Base-by-base conservation (phyloP, 768 basidiomycete genomes). In the Piloderma croceum region DNA sequence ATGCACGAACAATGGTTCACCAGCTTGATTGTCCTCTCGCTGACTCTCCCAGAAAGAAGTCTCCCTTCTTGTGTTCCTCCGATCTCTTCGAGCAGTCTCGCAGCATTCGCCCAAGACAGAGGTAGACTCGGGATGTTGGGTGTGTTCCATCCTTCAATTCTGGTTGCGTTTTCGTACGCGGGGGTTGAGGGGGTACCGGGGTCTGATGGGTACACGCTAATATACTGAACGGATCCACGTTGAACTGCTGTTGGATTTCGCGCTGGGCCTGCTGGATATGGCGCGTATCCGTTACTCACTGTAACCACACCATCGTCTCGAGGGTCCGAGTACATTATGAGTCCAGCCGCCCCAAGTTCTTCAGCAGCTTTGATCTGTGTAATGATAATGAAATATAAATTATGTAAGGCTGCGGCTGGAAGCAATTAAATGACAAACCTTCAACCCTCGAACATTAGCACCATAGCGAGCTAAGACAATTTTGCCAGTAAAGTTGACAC, bases 121-220 rank as follows among this genome's bases (percentile, higher is more conserved):
- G 94, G 94, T n/a, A 97, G 61, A 52, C 88, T 90, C 1, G 89
- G 88, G 45, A 91, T 90, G n/a, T 54, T 59, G 2, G 88, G 86
- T 25, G 83, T 74, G 49, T 82, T 87, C 31, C 59, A 63, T 18
- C 67, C 76, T 15, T 76, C 72, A 10, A 45, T 65, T 37, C 76
- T 68, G 1, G 78, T 79, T 36, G 71, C 70, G 49, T 65, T 34
- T 85, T 74, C 10, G 59, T 97, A 97, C 1, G 93, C 70, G 35
- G 94, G 93, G 45, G 79, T 74, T 7, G 85, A 88, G 5, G 93
- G 92, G 3, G 94, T 97, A 0, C 84, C 81, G 2, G 91, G 88
- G 54, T 88, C 85, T 9, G 82, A 81, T 13, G 80, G 79, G 50
- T 83, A 86, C 2, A 63, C 55, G 11, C 75, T 76, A 38, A 89